Evolutionary conservation across 345 rosid species (phyloP), one percentile per base, ranked within the genome.

Genomic region (Bruguiera gymnorhiza): DNA sequence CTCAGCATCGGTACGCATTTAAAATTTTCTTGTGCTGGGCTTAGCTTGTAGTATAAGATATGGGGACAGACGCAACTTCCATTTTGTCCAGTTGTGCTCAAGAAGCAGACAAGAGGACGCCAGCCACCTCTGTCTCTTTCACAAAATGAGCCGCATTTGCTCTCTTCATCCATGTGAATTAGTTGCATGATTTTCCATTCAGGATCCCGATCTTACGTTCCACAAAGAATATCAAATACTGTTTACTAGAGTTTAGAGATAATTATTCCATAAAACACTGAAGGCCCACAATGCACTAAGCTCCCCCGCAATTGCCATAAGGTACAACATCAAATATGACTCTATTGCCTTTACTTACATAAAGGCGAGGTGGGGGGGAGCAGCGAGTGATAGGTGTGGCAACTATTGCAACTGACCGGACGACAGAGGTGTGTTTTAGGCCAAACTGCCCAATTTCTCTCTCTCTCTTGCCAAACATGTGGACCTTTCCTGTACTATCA

Each of bases 201-300:
- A 15, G 18, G 4, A 43, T 3, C 5, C 50, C 0, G 46, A 11
- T 8, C 15, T 3, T 43, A 34, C 2, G 48, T 43, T 43, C 48
- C 48, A 37, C 46, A 23, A 23, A 43, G 48, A 43, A 43, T 43
- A 43, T 30, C 29, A 36, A 36, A 36, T 62, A 9, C 29, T 62
- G 27, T 16, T 64, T 54, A 20, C 23, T 24, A 18, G 13, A 11
- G 5, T 43, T 43, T 43, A 21, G 37, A 55, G 74, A 68, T 64
- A 26, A 50, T 67, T 48, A 1, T 37, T 18, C 19, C 37, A 5
- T 20, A 8, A 68, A 74, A 79, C 75, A 74, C 6, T 0, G 11
- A 24, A 74, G 83, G 64, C 79, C 83, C 81, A 79, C 83, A 24
- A 31, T 66, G 65, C 85, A 82, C 78, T 74, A 71, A 64, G 59